Percentiles rank a stretch among this genome's conserved stretches.
phyloP scores from a whole-genome alignment of 441 rosid species.

The Pelargonium fulgidum region DNA sequence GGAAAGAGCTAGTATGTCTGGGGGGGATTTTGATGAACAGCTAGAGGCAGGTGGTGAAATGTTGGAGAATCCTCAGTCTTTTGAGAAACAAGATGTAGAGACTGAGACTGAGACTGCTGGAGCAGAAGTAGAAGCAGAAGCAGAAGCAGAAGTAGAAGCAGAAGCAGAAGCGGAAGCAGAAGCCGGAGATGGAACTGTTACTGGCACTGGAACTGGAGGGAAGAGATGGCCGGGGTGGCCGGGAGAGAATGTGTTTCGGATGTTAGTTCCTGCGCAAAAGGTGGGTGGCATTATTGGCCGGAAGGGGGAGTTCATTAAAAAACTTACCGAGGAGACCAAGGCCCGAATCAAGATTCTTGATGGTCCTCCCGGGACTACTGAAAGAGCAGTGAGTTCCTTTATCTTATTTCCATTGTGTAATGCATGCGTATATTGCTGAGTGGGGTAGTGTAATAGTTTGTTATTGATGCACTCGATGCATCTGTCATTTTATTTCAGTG shows the following conservation, averaged over 20 bases:
- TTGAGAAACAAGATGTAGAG: background rate
- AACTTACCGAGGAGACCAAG: conserved; percentile 24
- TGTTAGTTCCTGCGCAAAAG: conserved; percentile 27
- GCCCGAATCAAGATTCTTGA: conserved; percentile 28
- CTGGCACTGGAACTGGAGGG: conserved; percentile 10
- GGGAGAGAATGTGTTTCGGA: conserved; percentile 25
- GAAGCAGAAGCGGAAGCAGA: background rate
- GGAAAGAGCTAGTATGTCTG: conserved; percentile 3
- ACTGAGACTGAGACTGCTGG: background rate
- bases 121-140: background rate
- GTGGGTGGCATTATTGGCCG: conserved; percentile 27
- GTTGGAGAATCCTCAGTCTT: background rate
- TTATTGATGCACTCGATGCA: too few relatives aligned
- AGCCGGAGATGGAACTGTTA: background rate
- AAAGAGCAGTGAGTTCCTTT: conserved; percentile 24
- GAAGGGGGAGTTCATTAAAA: conserved; percentile 28
- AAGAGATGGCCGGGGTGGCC: conserved; percentile 30
- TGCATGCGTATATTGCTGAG: background rate
- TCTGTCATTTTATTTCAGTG: background rate
- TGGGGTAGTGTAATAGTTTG: background rate
- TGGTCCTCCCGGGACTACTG: conserved; percentile 24
- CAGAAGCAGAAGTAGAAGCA: background rate
- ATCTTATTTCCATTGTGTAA: background rate
- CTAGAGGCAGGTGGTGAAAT: background rate
- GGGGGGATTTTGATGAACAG: conserved; percentile 10